phyloP scores from a whole-genome alignment of 768 basidiomycete species.

The Termitomyces sp. region DNA sequence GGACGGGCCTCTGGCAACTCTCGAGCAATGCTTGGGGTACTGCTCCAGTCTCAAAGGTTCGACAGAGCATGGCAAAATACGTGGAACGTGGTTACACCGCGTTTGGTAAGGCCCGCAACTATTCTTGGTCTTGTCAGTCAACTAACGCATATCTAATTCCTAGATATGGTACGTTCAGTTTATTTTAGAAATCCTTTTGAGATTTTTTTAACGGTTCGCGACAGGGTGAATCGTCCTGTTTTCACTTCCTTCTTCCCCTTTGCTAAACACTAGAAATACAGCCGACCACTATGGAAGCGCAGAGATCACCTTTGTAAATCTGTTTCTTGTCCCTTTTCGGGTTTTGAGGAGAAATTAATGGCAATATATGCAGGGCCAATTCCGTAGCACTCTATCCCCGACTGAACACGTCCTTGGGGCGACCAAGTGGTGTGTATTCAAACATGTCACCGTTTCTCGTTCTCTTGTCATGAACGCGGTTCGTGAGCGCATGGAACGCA shows the following conservation, averaged over 20 bases:
- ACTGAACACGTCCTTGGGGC: conserved; percentile 53
- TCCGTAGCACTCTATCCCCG: conserved; percentile 40
- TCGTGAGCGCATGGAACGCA: conserved; percentile 64
- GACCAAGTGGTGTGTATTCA: conserved; percentile 87
- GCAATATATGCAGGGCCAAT: conserved; percentile 58
- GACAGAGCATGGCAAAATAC: conserved; percentile 61
- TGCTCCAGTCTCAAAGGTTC: conserved; percentile 58
- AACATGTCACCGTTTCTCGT: conserved; percentile 42
- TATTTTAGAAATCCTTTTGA: not conserved
- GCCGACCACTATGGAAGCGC: conserved; percentile 87
- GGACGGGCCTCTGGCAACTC: conserved; percentile 82
- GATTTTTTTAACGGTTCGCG: not conserved
- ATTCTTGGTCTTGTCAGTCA: not conserved
- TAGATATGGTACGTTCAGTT: conserved; percentile 51
- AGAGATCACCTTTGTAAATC: conserved; percentile 68
- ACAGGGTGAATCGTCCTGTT: conserved; percentile 10
- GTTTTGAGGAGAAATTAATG: conserved; percentile 4
- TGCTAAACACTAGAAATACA: conserved; percentile 18
- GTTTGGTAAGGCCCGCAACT: conserved; percentile 38
- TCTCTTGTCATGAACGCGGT: conserved; percentile 56
- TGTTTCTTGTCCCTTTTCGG: conserved; percentile 16
- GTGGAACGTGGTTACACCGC: conserved; percentile 57
- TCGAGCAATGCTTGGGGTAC: conserved; percentile 85
- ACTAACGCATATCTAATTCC: not conserved
- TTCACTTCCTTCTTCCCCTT: not conserved